Base-by-base conservation (phyloP, 139 green algal genomes). In the Chlorella sp. region DNA sequence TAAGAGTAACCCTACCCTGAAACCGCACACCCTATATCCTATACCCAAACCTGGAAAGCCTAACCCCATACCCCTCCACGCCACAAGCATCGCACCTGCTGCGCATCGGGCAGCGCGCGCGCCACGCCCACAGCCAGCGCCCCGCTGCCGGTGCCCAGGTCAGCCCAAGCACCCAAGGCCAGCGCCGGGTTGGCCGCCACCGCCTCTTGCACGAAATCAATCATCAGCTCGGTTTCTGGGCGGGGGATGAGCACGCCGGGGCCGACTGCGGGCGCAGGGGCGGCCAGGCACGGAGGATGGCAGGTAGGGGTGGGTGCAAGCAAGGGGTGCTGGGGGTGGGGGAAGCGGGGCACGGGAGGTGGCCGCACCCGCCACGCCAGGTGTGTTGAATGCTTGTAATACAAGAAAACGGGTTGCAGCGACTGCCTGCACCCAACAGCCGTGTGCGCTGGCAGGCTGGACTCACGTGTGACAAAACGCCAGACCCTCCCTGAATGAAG, bases 111-210 rank as follows among this genome's bases (percentile, higher is more conserved):
- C 42, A 99, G 88, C 40, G 90, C 75, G 11, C 87, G 81, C 7
- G 96, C 97, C 40, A 98, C 68, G 0, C 87, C 94, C 0, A 99
- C 91, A 0, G 96, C 96, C 48, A 99, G 95, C 0, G 97, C 97
- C 0, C 97, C 97, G 83, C 95, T 98, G 88, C 97, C 97, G 0
- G 97, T 99, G 7, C 97, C 97, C 26, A 99, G 86, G 91, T 99
- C 97, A 1, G 91, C 93, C 97, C 97, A 99, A 1, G 91, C 88
- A 18, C 87, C 83, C 0, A 24, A 19, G 3, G 86, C 88, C 60
- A 97, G 87, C 18, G 36, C 24, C 24, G 88, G 90, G 12, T 85
- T 42, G 0, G 84, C 76, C 18, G 76, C 42, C 12, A 96, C 19
- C 1, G 91, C 94, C 40, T 92, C 86, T 32, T 84, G 48, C 15